Evolutionary conservation across 31 red algal species (phyloP).

Genomic region (Bonnemaisonia californica): DNA sequence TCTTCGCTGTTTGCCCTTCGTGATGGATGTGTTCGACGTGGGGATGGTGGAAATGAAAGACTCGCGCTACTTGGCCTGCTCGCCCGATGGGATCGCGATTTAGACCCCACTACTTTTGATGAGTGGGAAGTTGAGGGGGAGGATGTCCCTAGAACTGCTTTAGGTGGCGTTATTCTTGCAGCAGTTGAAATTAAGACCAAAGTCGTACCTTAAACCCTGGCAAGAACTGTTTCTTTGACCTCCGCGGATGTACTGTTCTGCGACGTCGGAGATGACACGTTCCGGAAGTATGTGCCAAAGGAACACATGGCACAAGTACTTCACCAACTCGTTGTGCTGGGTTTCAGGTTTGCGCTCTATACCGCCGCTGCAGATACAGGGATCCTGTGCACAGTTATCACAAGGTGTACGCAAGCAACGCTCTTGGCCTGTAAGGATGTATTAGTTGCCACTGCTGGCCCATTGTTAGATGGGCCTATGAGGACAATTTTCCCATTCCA

Average conservation of each 20-base stretch:
- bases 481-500: neutral
- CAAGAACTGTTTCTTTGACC: neutral
- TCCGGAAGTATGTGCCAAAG: slow-evolving; percentile 17
- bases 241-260: neutral
- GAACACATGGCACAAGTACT: slow-evolving; percentile 35
- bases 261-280: neutral
- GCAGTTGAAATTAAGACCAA: slow-evolving; percentile 28
- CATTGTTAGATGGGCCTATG: slow-evolving; percentile 36
- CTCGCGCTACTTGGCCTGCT: neutral
- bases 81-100: slow-evolving; percentile 7
- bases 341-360: slow-evolving; percentile 5
- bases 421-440: slow-evolving; percentile 13
- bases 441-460: neutral
- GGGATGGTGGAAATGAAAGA: slow-evolving; percentile 17
- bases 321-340: slow-evolving; percentile 19
- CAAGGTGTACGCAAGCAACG: neutral
- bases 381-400: slow-evolving; percentile 23
- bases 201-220: neutral
- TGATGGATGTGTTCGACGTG: slow-evolving; percentile 15
- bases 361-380: slow-evolving; percentile 24
- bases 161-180: neutral
- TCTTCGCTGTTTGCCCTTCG: neutral
- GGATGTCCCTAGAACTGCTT: neutral
- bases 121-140: neutral
- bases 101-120: neutral